Base-by-base conservation (phyloP, 345 rosid genomes). In the Cardamine chenopodiifolia region DNA sequence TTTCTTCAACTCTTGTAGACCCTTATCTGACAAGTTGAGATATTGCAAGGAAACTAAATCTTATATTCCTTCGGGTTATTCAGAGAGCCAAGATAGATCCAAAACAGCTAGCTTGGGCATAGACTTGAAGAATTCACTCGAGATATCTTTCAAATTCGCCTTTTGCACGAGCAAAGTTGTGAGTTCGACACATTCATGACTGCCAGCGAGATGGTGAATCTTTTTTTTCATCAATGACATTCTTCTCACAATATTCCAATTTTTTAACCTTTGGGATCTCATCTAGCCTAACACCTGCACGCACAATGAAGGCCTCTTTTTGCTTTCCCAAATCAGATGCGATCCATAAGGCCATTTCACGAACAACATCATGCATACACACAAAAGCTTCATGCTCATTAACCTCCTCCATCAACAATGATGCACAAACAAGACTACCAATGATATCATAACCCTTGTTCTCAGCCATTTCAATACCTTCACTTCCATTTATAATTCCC, bases 351-450 rank as follows among this genome's bases (percentile, higher is more conserved):
- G 37, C 23, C 44, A 68, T 66, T 49, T 66, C 19, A 29, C 23
- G 18, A 28, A 47, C 58, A 17, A 25, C 25, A 49, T 54, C 70
- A 50, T 29, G 70, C 70, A 22, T 10, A 13, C 2, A 18, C 44
- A 25, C 19, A 48, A 0, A 0, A 3, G 0, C 10, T 15, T 2
- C 10, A 80, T 81, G 70, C 77, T 0, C 0, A 1, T 62, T 4
- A 10, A 73, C 77, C 8, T 26, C 31, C 35, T 83, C 86, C 37
- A 82, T 40, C 58, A 84, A 59, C 66, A 82, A 82, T 1, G 76
- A 70, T 17, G 75, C 80, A 15, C 81, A 64, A 34, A 81, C 73
- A 79, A 81, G 76, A 70, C 22, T 34, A 70, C 62, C 62, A 44
- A 75, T 25, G 26, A 25, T 25, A 5, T 28, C 78, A 13, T 76